Evolutionary conservation across 2,329 filamentous ascomycete species (phyloP), one percentile per base, ranked within the genome.

Genomic region (Colletotrichum aenigma): DNA sequence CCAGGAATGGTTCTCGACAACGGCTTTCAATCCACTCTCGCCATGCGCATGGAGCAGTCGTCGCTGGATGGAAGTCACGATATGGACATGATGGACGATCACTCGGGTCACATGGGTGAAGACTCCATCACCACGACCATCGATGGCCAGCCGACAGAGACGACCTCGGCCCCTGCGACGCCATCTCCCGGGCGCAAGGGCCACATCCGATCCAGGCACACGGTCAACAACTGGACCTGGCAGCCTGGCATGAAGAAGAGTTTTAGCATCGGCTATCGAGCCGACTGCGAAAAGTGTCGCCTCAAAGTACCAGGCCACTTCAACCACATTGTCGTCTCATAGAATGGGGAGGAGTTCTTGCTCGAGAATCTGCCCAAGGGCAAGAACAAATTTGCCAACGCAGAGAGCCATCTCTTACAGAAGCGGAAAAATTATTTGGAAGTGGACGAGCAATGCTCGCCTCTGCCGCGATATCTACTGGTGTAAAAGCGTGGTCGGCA

Each of bases 261-360:
- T 76, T 93, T 96, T 82, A 94, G 93, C 80, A 95, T 96, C 91
- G 94, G 94, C 66, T 96, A 93, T 85, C 88, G 94, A 77, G 89
- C 92, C 15, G 94, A 95, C 83, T 96, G 94, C 82, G 94, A 95
- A 76, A 95, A 95, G 84, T 96, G 94, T 84, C 90, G 89, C 60
- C 88, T 91, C 81, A 94, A 93, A 81, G 93, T 95, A 9, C 94
- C 94, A 0, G 94, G 94, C 2, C 94, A 96, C 82, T 96, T 95
- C 81, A 95, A 94, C 81, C 94, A 96, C 84, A 95, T 96, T 75
- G 92, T 95, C 77, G 89, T 92, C 80, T 91, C 90, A 64, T 92
- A 91, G 87, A 77, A 80, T 30, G 80, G 81, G 26, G 38, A 15
- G 2, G 32, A 21, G 30, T 7, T 64, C n/a, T 36, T 64, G 34